Evolutionary conservation across 768 basidiomycete species (phyloP).

Genomic region (Neoboletus brunneissimus): DNA sequence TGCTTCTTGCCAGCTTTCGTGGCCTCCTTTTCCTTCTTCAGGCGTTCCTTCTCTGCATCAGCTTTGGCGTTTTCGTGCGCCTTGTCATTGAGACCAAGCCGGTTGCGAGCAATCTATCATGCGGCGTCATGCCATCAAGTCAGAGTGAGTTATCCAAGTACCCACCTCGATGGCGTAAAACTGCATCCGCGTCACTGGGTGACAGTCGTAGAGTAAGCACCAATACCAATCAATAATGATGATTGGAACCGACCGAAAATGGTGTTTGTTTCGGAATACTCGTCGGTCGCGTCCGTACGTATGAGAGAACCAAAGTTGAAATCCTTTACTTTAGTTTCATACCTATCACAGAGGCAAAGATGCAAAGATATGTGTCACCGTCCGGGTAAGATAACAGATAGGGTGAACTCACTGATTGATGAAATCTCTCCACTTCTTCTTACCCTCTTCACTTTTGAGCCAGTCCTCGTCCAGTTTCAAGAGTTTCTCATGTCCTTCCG

Average conservation of each 20-base stretch:
- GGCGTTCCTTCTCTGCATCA: constrained; percentile 53
- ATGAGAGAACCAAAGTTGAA: constrained; percentile 97
- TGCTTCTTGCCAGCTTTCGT: constrained; percentile 39
- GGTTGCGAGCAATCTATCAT: constrained; percentile 83
- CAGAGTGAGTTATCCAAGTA: constrained; percentile 11
- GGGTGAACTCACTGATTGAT: constrained; percentile 57
- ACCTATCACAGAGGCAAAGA: constrained; percentile 42
- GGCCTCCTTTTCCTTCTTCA: constrained; percentile 60
- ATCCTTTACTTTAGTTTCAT: constrained; percentile 87
- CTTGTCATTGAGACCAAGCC: constrained; percentile 83
- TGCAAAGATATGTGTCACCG: not conserved
- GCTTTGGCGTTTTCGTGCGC: constrained; percentile 79
- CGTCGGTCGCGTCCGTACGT: constrained; percentile 69
- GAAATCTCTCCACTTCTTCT: constrained; percentile 88
- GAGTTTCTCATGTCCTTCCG: constrained; percentile 46
- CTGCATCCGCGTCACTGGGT: constrained; percentile 39
- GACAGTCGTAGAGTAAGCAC: constrained; percentile 11
- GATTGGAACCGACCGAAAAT: constrained; percentile 70
- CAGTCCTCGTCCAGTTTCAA: constrained; percentile 78
- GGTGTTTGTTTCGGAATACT: constrained; percentile 90
- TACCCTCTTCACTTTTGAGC: constrained; percentile 87
- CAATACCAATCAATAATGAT: not conserved
- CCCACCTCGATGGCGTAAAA: constrained; percentile 91
- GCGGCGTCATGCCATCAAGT: not conserved
- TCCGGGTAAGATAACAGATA: not conserved